These are phyloP conservation scores for Linnemannia schmuckeri DNA, from an alignment of 192 early-diverging fungal genomes.

Conservation along the genomic window DNA sequence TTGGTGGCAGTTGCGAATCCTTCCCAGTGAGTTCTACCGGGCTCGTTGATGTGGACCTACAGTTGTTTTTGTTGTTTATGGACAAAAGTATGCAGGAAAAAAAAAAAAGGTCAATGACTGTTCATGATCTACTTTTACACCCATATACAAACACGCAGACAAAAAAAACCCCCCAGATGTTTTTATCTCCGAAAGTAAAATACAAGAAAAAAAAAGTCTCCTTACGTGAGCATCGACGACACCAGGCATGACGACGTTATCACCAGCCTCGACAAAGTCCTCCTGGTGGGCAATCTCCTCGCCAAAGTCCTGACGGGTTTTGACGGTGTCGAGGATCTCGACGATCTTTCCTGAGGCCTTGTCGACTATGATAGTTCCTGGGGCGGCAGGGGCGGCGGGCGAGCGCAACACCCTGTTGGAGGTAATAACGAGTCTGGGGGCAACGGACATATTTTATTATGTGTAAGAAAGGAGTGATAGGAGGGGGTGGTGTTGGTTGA, in stretches of 20 bases:
- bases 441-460: conserved; percentile 8
- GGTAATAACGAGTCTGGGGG: conserved; percentile 46
- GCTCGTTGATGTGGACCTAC: conserved; percentile 86
- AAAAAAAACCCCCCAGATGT: neutral
- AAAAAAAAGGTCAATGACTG: neutral
- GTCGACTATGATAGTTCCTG: conserved; percentile 72
- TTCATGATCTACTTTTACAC: neutral
- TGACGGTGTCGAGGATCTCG: conserved; percentile 56
- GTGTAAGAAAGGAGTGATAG: neutral
- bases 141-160: neutral
- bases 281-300: conserved; percentile 53
- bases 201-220: conserved; percentile 4
- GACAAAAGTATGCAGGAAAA: neutral
- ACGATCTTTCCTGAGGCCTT: conserved; percentile 64
- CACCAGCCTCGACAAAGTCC: conserved; percentile 66
- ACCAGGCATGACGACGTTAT: conserved; percentile 78
- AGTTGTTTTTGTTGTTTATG: neutral
- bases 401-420: conserved; percentile 58
- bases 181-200: neutral
- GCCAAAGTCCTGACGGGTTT: conserved; percentile 34
- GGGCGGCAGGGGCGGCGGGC: conserved; percentile 53
- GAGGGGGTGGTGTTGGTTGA: neutral
- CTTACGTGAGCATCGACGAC: conserved; percentile 78
- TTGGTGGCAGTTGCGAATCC: conserved; percentile 84
- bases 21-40: conserved; percentile 89